Percentiles rank a stretch among this genome's conserved stretches.
These are phyloP conservation scores for Pythium sp. DNA, from an alignment of 352 stramenopile genomes.

Conservation along the genomic window DNA sequence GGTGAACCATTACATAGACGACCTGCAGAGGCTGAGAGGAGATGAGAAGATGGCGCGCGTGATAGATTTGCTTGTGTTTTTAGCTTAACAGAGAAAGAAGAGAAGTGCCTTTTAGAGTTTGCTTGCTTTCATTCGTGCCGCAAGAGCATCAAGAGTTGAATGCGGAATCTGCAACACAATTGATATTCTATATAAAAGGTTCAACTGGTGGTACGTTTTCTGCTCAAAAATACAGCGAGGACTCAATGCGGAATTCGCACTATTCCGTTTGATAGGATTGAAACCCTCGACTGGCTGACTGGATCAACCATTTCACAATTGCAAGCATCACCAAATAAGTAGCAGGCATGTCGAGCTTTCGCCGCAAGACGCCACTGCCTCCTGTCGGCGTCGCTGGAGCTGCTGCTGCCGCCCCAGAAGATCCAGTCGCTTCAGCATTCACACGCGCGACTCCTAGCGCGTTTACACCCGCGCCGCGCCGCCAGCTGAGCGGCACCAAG, in stretches of 20 bases:
- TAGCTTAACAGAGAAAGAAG: neutral
- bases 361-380: conserved; percentile 25
- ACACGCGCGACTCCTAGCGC: neutral
- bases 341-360: conserved; percentile 44
- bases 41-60: neutral
- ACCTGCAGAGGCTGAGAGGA: neutral
- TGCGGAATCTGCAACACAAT: neutral
- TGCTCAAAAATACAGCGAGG: neutral
- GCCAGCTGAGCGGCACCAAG: conserved; percentile 40
- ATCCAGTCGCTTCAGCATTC: neutral
- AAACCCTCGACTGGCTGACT: neutral
- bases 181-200: conserved; percentile 3
- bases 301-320: neutral
- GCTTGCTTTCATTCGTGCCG: neutral
- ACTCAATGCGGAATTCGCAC: neutral
- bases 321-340: neutral
- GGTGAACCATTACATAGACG: neutral
- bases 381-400: neutral
- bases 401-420: neutral
- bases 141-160: neutral
- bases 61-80: conserved; percentile 9
- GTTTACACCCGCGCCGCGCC: neutral
- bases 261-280: conserved; percentile 1
- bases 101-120: neutral
- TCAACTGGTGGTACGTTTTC: neutral